Conservation (phyloP, 139 green algal species). For the Ettlia oleoabundans region DNA sequence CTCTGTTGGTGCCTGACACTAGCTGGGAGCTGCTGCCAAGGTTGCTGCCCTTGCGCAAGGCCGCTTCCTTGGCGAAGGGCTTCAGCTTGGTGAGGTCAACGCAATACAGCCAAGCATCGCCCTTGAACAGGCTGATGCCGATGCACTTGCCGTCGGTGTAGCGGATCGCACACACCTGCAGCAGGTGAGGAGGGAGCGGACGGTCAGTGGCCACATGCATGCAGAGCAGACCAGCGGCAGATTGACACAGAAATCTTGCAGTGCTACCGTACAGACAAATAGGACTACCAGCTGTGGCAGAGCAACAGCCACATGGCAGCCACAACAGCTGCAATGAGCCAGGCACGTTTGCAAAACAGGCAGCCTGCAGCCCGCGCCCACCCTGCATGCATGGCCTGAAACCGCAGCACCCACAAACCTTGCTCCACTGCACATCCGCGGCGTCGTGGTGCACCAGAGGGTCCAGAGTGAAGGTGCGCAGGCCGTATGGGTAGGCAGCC, state of each 20-base stretch:
- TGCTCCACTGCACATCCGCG: constrained; percentile 8
- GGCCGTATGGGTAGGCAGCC: constrained; percentile 11
- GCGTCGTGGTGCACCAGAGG: constrained; percentile 10
- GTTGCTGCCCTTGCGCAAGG: neutral
- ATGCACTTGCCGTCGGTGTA: constrained; percentile 30
- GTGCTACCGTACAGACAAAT: too few species aligned
- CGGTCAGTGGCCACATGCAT: neutral
- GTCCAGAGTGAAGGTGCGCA: constrained; percentile 34
- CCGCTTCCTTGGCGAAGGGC: neutral
- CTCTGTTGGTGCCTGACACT: neutral
- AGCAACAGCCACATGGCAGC: too few species aligned
- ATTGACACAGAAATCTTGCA: too few species aligned
- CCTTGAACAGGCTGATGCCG: neutral
- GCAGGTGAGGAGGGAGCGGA: neutral
- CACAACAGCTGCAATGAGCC: too few species aligned
- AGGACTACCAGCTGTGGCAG: too few species aligned
- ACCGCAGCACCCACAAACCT: neutral
- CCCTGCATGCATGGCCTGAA: too few species aligned
- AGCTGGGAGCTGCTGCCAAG: neutral
- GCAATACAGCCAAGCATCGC: neutral
- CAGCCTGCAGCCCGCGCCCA: too few species aligned
- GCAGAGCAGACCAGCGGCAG: neutral
- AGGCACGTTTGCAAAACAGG: too few species aligned
- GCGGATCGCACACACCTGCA: constrained; percentile 12
- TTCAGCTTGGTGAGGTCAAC: constrained; percentile 19